Evolutionary conservation across 306 rosid species (phyloP), one percentile per base, ranked within the genome.

Genomic region (Medicago arabica): DNA sequence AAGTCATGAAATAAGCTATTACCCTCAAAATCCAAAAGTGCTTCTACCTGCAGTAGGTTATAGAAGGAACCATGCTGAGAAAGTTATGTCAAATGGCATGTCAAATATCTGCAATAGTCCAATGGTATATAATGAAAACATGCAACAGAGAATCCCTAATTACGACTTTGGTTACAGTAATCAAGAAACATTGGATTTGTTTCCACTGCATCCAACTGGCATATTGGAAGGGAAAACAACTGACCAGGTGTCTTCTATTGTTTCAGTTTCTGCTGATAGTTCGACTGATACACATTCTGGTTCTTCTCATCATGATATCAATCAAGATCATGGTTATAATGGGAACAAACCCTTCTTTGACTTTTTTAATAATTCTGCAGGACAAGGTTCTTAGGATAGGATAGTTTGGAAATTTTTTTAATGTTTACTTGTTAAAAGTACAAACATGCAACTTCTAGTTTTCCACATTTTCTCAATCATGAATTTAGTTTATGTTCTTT

Each of bases 181-280:
- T 34, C 38, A 34, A 34, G 38, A 88, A 80, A 95, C 98, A 11
- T 85, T 92, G 78, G 46, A 90, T 9, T 86, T 95, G 10, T 95
- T 95, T 82, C 98, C 97, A 39, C 59, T 90, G 65, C 88, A 87
- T 23, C 97, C 98, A 67, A 89, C 97, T 12, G 92, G 96, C 12
- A 77, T 86, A 71, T 71, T 91, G 59, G 84, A 78, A 74, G 87
- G 71, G 1, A 84, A 64, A 84, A 8, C 43, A 54, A 67, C 58
- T 13, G 55, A 71, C 12, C 67, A 79, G 75, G 49, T 71, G 62
- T 12, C 82, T 70, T 78, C 69, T 47, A 71, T 50, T 55, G 39
- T 28, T 71, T 75, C 85, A 43, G 39, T 72, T 40, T 69, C 80
- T 60, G 77, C 81, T 79, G 72, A 71, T 17, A 79, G 28, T 71